A percentile compares a stretch with the other conserved stretches of the same genome.
phyloP scores from a whole-genome alignment of 345 rosid species.

The Nephelium lappaceum region DNA sequence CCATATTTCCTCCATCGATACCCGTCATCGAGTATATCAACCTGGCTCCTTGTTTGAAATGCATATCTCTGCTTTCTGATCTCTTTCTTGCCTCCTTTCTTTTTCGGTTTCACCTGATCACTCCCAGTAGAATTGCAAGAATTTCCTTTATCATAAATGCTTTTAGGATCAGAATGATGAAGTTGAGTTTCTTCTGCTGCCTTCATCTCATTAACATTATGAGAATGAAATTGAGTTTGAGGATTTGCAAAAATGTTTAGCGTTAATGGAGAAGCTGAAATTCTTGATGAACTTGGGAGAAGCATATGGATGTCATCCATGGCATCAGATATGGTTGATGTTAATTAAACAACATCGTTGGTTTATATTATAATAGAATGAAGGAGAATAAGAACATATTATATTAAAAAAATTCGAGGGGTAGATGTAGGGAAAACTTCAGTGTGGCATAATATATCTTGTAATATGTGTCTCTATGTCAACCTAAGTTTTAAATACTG shows the following conservation, averaged over 20 bases:
- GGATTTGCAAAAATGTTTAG: constrained; percentile 12
- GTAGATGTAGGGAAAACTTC: neutral
- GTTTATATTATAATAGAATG: neutral
- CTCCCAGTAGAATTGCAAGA: constrained; percentile 11
- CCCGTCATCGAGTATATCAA: constrained; percentile 57
- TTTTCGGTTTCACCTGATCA: constrained; percentile 6
- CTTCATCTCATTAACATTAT: constrained; percentile 1
- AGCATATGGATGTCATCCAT: constrained; percentile 31
- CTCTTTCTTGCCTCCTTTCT: constrained; percentile 21
- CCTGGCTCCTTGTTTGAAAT: constrained; percentile 48
- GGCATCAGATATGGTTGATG: neutral
- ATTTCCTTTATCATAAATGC: constrained; percentile 4
- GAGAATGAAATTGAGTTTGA: constrained; percentile 7
- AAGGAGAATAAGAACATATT: neutral
- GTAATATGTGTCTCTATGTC: too few species aligned
- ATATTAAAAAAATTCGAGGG: neutral
- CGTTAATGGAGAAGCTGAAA: constrained; percentile 29
- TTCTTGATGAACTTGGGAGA: constrained; percentile 20
- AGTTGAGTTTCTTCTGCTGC: neutral
- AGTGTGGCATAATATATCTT: too few species aligned
- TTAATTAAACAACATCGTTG: neutral
- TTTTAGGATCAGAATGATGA: constrained; percentile 3
- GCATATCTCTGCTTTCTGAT: constrained; percentile 43
- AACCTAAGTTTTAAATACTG: too few species aligned
- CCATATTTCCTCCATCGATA: constrained; percentile 61